Evolutionary conservation across 805 yeast species (phyloP).

Genomic region (Tetrapisispora fleetii): DNA sequence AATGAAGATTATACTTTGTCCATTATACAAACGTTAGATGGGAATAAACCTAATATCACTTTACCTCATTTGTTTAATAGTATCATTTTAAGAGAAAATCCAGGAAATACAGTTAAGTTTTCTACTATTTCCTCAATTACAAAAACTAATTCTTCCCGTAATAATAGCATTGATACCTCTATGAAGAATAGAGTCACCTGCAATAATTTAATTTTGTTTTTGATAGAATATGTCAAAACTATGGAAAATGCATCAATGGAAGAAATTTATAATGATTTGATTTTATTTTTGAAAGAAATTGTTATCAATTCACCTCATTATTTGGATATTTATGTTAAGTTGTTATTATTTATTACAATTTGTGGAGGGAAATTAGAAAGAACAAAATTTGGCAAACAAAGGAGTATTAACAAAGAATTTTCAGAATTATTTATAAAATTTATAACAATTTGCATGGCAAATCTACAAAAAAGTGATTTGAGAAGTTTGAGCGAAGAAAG

Average conservation of each 20-base stretch:
- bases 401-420: conserved; percentile 46
- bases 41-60: conserved; percentile 67
- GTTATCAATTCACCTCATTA: conserved; percentile 38
- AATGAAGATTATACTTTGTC: conserved; percentile 17
- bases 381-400: conserved; percentile 53
- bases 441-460: conserved; percentile 25
- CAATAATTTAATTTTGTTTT: conserved; percentile 38
- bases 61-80: conserved; percentile 53
- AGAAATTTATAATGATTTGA: conserved; percentile 60
- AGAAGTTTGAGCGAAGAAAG: conserved; percentile 7
- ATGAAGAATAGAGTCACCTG: conserved; percentile 39
- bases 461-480: conserved; percentile 13
- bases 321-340: conserved; percentile 39
- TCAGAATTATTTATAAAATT: conserved; percentile 36
- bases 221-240: conserved; percentile 51
- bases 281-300: conserved; percentile 52
- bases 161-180: conserved; percentile 31
- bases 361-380: conserved; percentile 48
- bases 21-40: conserved; percentile 63
- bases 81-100: conserved; percentile 20
- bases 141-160: not conserved
- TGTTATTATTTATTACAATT: conserved; percentile 43
- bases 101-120: conserved; percentile 13
- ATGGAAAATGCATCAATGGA: conserved; percentile 69
- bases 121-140: conserved; percentile 12